Percentiles rank a stretch among this genome's conserved stretches.
Conservation (phyloP, 352 stramenopile genomes). For the Pseudoperonospora humuli region DNA sequence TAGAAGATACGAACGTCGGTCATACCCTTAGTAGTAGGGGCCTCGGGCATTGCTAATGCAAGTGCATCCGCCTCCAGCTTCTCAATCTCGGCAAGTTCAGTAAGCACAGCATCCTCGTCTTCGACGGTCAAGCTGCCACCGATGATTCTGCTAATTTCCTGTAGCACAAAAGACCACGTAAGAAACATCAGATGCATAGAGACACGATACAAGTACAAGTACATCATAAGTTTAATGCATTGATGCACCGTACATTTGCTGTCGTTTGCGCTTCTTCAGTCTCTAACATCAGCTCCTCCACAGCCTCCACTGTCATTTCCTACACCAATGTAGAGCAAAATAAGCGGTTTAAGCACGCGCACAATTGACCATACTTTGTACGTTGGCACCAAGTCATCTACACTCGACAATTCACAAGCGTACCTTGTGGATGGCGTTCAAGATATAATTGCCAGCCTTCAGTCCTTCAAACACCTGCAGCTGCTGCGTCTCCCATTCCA, state of each 20-base stretch:
- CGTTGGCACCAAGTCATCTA: background rate
- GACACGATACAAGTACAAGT: background rate
- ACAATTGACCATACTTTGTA: too few species aligned
- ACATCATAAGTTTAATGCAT: background rate
- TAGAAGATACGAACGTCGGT: background rate
- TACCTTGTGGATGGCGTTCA: conserved; percentile 85
- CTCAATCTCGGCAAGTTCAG: conserved; percentile 81
- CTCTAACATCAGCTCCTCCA: conserved; percentile 86
- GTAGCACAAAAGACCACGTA: conserved; percentile 4
- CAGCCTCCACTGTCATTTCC: conserved; percentile 84
- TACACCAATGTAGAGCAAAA: conserved; percentile 12
- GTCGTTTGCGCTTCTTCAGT: conserved; percentile 78
- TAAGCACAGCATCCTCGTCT: conserved; percentile 81
- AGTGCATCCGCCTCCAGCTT: conserved; percentile 52
- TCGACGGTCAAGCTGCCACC: conserved; percentile 65
- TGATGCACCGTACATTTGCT: conserved; percentile 42
- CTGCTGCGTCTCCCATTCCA: conserved; percentile 86
- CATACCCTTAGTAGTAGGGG: conserved; percentile 34
- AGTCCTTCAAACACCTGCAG: conserved; percentile 84
- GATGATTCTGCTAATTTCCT: conserved; percentile 85
- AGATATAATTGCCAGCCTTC: conserved; percentile 80
- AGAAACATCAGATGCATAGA: background rate
- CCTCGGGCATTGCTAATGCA: conserved; percentile 49
- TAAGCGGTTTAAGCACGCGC: background rate
- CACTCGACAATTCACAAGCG: background rate